Evolutionary conservation across 306 rosid species (phyloP), one percentile per base, ranked within the genome.

Genomic region (Sophora flavescens): DNA sequence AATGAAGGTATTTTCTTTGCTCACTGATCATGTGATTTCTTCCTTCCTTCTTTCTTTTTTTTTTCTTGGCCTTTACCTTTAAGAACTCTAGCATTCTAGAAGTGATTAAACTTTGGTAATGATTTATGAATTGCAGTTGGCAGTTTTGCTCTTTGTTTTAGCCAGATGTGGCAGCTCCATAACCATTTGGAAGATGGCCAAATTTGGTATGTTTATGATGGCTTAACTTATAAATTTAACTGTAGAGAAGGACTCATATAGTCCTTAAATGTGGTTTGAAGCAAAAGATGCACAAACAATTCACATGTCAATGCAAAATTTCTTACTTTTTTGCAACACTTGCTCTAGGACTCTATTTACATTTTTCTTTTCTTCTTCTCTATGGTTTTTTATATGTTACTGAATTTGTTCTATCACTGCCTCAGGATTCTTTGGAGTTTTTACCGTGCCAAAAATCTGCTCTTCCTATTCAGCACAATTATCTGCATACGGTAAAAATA

Each of bases 151-250:
- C 63, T 87, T 90, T 80, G 90, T 89, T 77, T 85, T 92, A 79
- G 96, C 97, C n/a, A 90, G 88, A 82, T 88, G 91, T 79, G 92
- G 97, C 61, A 86, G 79, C 86, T 88, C 84, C 87, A 78, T 92
- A 64, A 90, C 97, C 81, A 85, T 92, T 80, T 90, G 96, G 97
- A 92, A 88, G 22, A 85, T 90, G 85, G 68, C 74, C 68, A 90
- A 88, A 84, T 79, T 83, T 22, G 88, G 97, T 90, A 51, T 71
- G 82, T 74, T 72, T 26, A 58, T 13, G 7, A 13, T 81, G 56
- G 26, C 13, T 70, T 1, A 22, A 78, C 57, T 48, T 54, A n/a
- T 12, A 50, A 45, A 36, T 13, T 50, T 51, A 26, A 36, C 64
- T 22, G 50, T 52, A 64, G 26, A 63, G 35, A 13, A 33, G 51